phyloP scores from a whole-genome alignment of 257 asterid species.

The Anisodus acutangulus region DNA sequence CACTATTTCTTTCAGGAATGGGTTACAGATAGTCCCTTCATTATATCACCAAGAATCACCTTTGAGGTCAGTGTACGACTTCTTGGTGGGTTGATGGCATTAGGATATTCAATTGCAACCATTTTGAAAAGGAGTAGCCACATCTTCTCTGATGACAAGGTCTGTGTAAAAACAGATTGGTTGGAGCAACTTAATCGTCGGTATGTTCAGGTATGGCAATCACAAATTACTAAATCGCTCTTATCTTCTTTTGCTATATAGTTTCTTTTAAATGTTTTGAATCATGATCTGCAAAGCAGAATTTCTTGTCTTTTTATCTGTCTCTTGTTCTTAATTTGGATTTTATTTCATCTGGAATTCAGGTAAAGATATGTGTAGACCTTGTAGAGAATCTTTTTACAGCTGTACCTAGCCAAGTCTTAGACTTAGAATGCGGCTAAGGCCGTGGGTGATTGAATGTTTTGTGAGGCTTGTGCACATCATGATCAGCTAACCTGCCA shows the following conservation, averaged over 20 bases:
- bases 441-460: constrained; percentile 3
- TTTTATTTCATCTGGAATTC: constrained; percentile 15
- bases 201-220: constrained; percentile 75
- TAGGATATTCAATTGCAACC: constrained; percentile 95
- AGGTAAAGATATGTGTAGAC: background rate
- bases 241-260: background rate
- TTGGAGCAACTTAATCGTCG: constrained; percentile 93
- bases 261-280: constrained; percentile 10
- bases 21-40: constrained; percentile 93
- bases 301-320: background rate
- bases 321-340: constrained; percentile 11
- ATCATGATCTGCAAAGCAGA: background rate
- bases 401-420: background rate
- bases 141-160: constrained; percentile 70
- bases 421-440: constrained; percentile 8
- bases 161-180: constrained; percentile 93
- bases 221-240: background rate
- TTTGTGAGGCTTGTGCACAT: constrained; percentile 4
- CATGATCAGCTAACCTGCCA: background rate
- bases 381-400: background rate
- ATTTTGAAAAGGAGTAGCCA: constrained; percentile 96
- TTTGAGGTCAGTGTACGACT: constrained; percentile 99
- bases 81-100: constrained; percentile 98
- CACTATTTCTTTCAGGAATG: constrained; percentile 76
- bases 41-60: constrained; percentile 95